A percentile compares a stretch with the other conserved stretches of the same genome.
These are phyloP conservation scores for Fragosphaeria purpurea DNA, from an alignment of 2,329 filamentous ascomycete species.

Conservation along the genomic window DNA sequence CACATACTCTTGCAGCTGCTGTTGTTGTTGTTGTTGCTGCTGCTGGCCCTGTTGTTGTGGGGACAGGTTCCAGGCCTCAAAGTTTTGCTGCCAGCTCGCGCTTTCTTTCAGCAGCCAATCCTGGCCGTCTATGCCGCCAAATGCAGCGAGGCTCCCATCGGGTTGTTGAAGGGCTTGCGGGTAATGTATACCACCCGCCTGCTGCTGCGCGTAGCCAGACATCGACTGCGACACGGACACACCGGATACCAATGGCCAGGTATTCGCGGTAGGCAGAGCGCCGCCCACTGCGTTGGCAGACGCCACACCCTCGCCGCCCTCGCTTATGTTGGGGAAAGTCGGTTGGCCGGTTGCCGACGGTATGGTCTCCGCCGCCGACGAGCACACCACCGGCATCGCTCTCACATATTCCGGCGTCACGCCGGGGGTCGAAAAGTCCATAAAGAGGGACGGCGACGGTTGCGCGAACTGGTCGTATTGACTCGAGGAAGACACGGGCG, in stretches of 20 bases:
- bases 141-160: no score
- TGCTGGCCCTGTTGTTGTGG: not conserved
- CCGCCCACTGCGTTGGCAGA: not conserved
- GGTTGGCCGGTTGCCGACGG: no score
- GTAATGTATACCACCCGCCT: not conserved
- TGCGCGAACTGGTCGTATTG: constrained; percentile 21
- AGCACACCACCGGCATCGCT: not conserved
- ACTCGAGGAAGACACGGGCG: not conserved
- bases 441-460: constrained; percentile 15
- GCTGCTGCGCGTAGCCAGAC: constrained; percentile 3
- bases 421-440: constrained; percentile 13
- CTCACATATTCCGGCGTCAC: constrained; percentile 8
- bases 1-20: not conserved
- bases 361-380: not conserved
- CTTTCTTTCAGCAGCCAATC: constrained; percentile 50
- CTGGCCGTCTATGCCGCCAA: constrained; percentile 37
- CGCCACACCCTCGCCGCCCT: no score
- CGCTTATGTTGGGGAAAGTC: no score
- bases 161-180: not conserved
- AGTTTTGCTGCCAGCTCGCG: constrained; percentile 45
- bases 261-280: constrained; percentile 2
- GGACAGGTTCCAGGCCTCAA: not conserved
- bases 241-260: constrained; percentile 7
- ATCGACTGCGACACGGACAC: not conserved
- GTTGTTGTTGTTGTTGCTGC: constrained; percentile 1